Evolutionary conservation across 139 green algal genomes (phyloP).

Genomic region (Pleodorina starrii): DNA sequence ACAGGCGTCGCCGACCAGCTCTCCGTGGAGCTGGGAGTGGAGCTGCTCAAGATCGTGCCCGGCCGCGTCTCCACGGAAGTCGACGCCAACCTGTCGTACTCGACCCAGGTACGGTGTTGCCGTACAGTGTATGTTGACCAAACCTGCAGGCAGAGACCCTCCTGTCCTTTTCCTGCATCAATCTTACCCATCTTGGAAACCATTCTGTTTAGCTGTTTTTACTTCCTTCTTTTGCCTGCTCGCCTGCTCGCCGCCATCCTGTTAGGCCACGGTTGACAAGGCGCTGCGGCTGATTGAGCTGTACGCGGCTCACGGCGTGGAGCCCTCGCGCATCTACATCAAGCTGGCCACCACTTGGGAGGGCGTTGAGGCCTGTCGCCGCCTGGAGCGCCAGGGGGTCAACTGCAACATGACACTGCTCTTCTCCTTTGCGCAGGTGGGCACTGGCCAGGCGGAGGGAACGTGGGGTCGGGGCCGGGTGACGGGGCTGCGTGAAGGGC

Average conservation of each 20-base stretch:
- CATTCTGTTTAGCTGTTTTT: no score
- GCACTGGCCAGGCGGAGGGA: no score
- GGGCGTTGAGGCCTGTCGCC: conserved; percentile 87
- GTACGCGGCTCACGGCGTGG: conserved; percentile 73
- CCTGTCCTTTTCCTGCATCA: no score
- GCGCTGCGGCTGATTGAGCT: conserved; percentile 82
- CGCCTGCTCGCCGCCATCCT: no score
- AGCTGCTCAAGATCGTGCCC: conserved; percentile 87
- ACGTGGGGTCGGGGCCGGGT: no score
- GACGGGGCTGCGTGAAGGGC: no score
- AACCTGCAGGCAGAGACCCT: no score
- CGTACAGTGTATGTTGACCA: no score
- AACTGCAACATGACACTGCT: conserved; percentile 94
- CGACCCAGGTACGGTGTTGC: conserved; percentile 64
- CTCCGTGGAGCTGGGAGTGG: conserved; percentile 79
- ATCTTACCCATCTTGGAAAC: no score
- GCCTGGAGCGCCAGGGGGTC: conserved; percentile 88
- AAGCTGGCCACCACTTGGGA: conserved; percentile 92
- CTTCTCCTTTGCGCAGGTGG: conserved; percentile 90
- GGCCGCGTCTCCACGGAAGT: conserved; percentile 88
- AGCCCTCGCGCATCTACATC: conserved; percentile 75
- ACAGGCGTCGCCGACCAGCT: conserved; percentile 85
- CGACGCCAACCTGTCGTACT: conserved; percentile 77
- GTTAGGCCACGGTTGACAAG: conserved; percentile 81
- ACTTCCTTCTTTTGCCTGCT: no score